Percentiles rank a stretch among this genome's conserved stretches.
Evolutionary conservation across 2,329 filamentous ascomycete species (phyloP).

Genomic region (Sarocladium brachiariae): DNA sequence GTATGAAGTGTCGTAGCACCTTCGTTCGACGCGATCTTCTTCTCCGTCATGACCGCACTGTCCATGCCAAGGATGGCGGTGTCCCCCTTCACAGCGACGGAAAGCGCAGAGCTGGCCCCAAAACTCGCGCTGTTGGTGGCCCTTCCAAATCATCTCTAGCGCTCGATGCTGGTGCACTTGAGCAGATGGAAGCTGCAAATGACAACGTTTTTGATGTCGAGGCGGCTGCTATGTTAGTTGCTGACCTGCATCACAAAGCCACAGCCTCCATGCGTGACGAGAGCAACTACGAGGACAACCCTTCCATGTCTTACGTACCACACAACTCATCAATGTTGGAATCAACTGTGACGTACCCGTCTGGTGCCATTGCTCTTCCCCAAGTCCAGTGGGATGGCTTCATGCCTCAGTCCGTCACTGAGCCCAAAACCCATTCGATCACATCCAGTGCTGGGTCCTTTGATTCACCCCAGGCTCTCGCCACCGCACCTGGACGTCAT

Average conservation of each 20-base stretch:
- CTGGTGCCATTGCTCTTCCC: slow-evolving; percentile 72
- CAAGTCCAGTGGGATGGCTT: slow-evolving; percentile 91
- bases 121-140: slow-evolving; percentile 54
- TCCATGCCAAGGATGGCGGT: slow-evolving; percentile 96
- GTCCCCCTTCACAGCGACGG: slow-evolving; percentile 89
- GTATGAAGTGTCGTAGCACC: slow-evolving; percentile 94
- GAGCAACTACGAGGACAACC: slow-evolving; percentile 48
- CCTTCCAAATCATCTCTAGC: slow-evolving; percentile 71
- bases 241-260: slow-evolving; percentile 93
- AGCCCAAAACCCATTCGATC: slow-evolving; percentile 71
- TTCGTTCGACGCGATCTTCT: slow-evolving; percentile 96
- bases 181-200: slow-evolving; percentile 86
- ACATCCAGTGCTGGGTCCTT: slow-evolving; percentile 61
- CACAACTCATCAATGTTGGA: slow-evolving; percentile 69
- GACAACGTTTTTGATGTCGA: slow-evolving; percentile 94
- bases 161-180: slow-evolving; percentile 78
- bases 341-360: slow-evolving; percentile 66
- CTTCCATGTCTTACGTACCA: slow-evolving; percentile 65
- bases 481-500: slow-evolving; percentile 48
- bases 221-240: slow-evolving; percentile 96
- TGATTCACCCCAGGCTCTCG: slow-evolving; percentile 60
- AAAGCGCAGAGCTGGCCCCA: slow-evolving; percentile 72
- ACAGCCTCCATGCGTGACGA: slow-evolving; percentile 62
- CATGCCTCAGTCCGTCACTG: slow-evolving; percentile 61
- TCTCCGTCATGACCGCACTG: slow-evolving; percentile 93